phyloP scores from a whole-genome alignment of 75 land plant genomes.

The Pseudotsuga menziesii region DNA sequence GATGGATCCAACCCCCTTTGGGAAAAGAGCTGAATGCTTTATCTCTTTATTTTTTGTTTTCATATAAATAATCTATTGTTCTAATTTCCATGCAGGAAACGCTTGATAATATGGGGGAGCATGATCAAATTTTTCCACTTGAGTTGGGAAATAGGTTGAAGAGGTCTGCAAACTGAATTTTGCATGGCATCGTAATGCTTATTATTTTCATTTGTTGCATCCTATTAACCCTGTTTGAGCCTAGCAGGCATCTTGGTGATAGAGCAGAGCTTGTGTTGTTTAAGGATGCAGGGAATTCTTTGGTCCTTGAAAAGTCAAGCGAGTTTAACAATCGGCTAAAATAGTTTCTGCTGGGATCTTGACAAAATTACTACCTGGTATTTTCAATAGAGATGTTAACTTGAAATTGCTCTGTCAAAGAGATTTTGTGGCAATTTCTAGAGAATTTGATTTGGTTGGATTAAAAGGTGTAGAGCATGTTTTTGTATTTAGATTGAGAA shows the following conservation, averaged over 20 bases:
- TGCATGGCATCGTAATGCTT: neutral
- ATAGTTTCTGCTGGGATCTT: conserved; percentile 32
- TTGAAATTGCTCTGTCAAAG: too few species aligned
- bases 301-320: conserved; percentile 57
- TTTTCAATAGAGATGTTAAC: too few species aligned
- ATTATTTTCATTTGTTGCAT: neutral
- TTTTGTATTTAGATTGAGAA: too few species aligned
- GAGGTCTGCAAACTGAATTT: conserved; percentile 23
- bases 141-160: conserved; percentile 61
- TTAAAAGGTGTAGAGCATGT: too few species aligned
- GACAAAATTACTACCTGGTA: neutral
- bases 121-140: conserved; percentile 62
- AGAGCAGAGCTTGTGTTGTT: conserved; percentile 57
- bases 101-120: conserved; percentile 75
- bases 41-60: neutral
- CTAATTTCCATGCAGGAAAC: conserved; percentile 37
- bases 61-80: neutral
- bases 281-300: conserved; percentile 66
- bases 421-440: too few species aligned
- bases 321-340: conserved; percentile 46
- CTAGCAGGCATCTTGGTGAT: conserved; percentile 58
- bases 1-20: neutral
- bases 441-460: too few species aligned
- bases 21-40: neutral
- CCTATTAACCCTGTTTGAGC: neutral